Evolutionary conservation across 2,329 filamentous ascomycete species (phyloP).

Genomic region (Aspergillus caelatus): DNA sequence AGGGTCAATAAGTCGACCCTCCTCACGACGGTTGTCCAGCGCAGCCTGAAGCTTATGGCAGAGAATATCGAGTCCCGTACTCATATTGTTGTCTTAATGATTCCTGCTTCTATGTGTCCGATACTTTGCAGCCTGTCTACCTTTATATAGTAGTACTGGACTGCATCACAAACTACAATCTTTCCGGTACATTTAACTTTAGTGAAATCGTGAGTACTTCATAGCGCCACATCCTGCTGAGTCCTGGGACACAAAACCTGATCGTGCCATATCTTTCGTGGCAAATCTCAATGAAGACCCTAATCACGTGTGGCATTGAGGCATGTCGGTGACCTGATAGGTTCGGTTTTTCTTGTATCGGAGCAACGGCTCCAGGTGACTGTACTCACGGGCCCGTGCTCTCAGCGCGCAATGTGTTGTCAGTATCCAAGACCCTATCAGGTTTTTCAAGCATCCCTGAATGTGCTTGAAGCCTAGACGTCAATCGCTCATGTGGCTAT

Average conservation of each 20-base stretch:
- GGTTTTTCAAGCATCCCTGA: not conserved
- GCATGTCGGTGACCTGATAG: not conserved
- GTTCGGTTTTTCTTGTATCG: not conserved
- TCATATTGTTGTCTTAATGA: constrained; percentile 7
- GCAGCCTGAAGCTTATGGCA: constrained; percentile 7
- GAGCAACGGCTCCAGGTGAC: not conserved
- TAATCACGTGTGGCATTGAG: not conserved
- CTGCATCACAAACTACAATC: not conserved
- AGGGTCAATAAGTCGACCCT: constrained; percentile 13
- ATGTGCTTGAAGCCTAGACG: not conserved
- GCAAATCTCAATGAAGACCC: not conserved
- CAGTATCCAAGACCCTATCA: not conserved
- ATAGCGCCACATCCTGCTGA: not conserved
- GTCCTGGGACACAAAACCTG: not conserved
- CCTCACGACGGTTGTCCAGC: constrained; percentile 10
- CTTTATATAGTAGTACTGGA: not conserved
- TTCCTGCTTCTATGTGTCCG: not conserved
- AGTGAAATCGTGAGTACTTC: not conserved
- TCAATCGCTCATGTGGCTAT: not conserved
- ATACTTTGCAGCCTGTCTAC: not conserved
- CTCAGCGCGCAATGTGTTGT: not conserved
- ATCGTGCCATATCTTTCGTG: not conserved
- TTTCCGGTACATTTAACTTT: not conserved
- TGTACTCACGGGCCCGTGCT: no score
- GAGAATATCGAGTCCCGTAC: constrained; percentile 8